Conservation (phyloP, 176 grass and related monocot genomes). For the Otatea glauca region DNA sequence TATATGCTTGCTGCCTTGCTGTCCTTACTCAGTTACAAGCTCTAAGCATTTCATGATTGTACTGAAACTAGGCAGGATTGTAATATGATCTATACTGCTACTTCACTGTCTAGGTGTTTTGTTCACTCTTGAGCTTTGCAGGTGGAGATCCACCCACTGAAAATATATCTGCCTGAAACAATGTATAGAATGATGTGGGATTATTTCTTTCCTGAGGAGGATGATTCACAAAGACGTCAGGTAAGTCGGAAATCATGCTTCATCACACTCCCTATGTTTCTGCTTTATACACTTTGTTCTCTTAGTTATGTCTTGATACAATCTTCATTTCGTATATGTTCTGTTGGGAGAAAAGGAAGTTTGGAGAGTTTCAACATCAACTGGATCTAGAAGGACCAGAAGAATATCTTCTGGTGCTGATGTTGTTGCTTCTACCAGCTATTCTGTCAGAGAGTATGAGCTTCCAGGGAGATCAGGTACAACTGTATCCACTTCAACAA, state of each 20-base stretch:
- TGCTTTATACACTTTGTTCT: slow-evolving; percentile 17
- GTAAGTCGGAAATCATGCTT: slow-evolving; percentile 46
- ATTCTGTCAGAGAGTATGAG: slow-evolving; percentile 76
- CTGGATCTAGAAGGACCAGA: slow-evolving; percentile 80
- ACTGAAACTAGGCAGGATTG: slow-evolving; percentile 6
- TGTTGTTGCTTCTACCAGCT: slow-evolving; percentile 74
- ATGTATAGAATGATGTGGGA: slow-evolving; percentile 99
- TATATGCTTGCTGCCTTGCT: neutral
- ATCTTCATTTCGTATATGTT: slow-evolving; percentile 37
- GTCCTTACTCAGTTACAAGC: slow-evolving; percentile 10
- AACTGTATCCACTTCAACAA: slow-evolving; percentile 52
- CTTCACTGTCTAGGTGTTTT: slow-evolving; percentile 28
- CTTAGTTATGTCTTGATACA: slow-evolving; percentile 26
- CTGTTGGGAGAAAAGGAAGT: slow-evolving; percentile 74
- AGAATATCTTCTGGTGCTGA: slow-evolving; percentile 72
- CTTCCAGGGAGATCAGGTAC: slow-evolving; percentile 61
- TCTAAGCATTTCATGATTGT: slow-evolving; percentile 35
- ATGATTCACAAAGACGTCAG: slow-evolving; percentile 98
- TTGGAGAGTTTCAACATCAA: slow-evolving; percentile 97
- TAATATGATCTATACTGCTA: slow-evolving; percentile 29
- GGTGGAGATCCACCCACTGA: slow-evolving; percentile 96
- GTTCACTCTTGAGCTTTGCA: slow-evolving; percentile 55
- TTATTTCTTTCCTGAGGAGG: slow-evolving; percentile 98
- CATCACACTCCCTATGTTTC: neutral
- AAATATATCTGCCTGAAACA: slow-evolving; percentile 93